Evolutionary conservation across 176 grass and related monocot species (phyloP).

Genomic region (Dendrocalamus sinicus): DNA sequence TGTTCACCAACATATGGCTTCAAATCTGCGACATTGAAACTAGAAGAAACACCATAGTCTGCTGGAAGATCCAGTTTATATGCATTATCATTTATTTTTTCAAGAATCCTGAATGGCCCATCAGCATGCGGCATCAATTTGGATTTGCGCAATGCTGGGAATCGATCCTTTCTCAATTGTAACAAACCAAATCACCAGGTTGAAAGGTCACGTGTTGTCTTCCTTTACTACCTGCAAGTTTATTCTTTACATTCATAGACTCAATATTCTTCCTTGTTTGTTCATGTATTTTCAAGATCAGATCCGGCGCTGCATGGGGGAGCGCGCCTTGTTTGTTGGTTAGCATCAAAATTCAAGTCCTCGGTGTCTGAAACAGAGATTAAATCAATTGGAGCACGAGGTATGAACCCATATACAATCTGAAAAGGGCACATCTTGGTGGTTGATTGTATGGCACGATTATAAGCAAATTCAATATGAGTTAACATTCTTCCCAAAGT

Average conservation of each 20-base stretch:
- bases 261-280: background rate
- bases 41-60: background rate
- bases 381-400: too few relatives aligned
- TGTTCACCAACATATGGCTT: background rate
- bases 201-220: background rate
- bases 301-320: too few relatives aligned
- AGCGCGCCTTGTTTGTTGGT: too few relatives aligned
- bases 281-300: background rate
- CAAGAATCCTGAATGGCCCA: background rate
- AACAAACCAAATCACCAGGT: background rate
- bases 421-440: background rate
- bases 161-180: background rate
- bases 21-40: constrained; percentile 7
- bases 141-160: background rate
- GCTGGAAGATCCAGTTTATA: background rate
- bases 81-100: background rate
- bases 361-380: too few relatives aligned
- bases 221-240: background rate
- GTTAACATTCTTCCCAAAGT: background rate
- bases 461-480: background rate
- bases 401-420: too few relatives aligned
- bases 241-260: background rate
- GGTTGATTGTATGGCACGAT: background rate
- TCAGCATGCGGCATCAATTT: background rate
- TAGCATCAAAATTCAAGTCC: background rate